These are phyloP conservation scores for Mucor piriformis DNA, from an alignment of 371 early-diverging fungal genomes.

Conservation along the genomic window DNA sequence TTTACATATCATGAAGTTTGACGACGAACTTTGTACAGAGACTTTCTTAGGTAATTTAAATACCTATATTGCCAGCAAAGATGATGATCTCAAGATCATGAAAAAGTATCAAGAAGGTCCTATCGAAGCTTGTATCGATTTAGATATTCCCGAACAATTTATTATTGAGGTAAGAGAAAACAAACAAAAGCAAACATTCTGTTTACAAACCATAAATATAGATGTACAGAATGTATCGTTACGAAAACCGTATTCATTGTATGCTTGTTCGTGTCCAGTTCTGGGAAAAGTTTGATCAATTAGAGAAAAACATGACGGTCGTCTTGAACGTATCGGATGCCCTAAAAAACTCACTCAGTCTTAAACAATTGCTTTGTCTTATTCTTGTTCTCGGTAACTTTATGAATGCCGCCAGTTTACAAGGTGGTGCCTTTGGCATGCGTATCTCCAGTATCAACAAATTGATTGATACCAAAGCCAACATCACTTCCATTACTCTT, in stretches of 20 bases:
- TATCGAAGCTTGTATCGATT: conserved; percentile 42
- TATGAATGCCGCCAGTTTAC: conserved; percentile 57
- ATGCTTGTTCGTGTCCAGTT: conserved; percentile 54
- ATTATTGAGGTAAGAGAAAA: conserved; percentile 33
- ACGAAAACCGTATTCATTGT: conserved; percentile 49
- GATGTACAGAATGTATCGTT: conserved; percentile 56
- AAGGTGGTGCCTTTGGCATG: conserved; percentile 62
- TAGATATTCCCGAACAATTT: conserved; percentile 62
- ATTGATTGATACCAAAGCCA: conserved; percentile 55
- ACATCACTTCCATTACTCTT: conserved; percentile 37
- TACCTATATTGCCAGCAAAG: conserved; percentile 38
- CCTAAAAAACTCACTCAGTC: conserved; percentile 37
- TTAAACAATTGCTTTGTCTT: conserved; percentile 46
- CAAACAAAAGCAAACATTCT: background rate
- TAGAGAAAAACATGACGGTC: conserved; percentile 47
- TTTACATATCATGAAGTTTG: conserved; percentile 35
- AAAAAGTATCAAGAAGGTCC: conserved; percentile 46
- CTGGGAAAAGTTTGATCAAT: conserved; percentile 48
- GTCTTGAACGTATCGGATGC: conserved; percentile 49
- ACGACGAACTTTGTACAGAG: conserved; percentile 50
- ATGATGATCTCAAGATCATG: conserved; percentile 51
- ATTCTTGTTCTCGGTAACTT: conserved; percentile 59
- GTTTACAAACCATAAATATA: conserved; percentile 11
- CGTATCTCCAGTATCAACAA: conserved; percentile 49
- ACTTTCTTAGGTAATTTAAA: conserved; percentile 52